phyloP scores from a whole-genome alignment of 345 rosid species.

The Schrenkiella parvula region DNA sequence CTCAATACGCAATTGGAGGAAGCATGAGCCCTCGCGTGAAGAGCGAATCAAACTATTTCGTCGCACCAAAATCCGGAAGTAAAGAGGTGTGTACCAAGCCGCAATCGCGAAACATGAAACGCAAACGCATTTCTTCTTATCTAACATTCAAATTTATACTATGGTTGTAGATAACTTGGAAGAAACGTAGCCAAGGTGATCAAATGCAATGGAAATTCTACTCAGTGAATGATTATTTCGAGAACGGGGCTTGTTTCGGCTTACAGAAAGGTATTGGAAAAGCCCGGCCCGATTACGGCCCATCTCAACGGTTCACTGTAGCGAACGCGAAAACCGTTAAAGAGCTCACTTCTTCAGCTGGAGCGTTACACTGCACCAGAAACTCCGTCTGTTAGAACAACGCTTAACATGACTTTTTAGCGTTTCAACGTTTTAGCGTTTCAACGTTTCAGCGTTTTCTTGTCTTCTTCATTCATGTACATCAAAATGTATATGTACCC shows the following conservation, averaged over 20 bases:
- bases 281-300: slow-evolving; percentile 46
- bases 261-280: slow-evolving; percentile 38
- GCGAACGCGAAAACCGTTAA: slow-evolving; percentile 40
- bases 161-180: slow-evolving; percentile 52
- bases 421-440: background rate
- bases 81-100: slow-evolving; percentile 44
- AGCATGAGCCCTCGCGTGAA: slow-evolving; percentile 73
- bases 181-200: slow-evolving; percentile 28
- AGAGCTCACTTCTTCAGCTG: slow-evolving; percentile 48
- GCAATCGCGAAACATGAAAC: background rate
- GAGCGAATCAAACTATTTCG: slow-evolving; percentile 69
- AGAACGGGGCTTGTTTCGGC: slow-evolving; percentile 58
- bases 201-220: slow-evolving; percentile 52
- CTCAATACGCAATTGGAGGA: slow-evolving; percentile 79
- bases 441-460: slow-evolving; percentile 3
- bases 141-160: background rate
- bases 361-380: slow-evolving; percentile 44
- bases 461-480: background rate
- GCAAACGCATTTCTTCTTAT: background rate
- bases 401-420: background rate
- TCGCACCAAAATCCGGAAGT: slow-evolving; percentile 46
- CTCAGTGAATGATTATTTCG: slow-evolving; percentile 48
- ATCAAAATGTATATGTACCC: background rate
- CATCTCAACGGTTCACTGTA: slow-evolving; percentile 43
- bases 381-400: slow-evolving; percentile 30